phyloP scores from a whole-genome alignment of 352 stramenopile species.

The Globisporangium abappressorium region DNA sequence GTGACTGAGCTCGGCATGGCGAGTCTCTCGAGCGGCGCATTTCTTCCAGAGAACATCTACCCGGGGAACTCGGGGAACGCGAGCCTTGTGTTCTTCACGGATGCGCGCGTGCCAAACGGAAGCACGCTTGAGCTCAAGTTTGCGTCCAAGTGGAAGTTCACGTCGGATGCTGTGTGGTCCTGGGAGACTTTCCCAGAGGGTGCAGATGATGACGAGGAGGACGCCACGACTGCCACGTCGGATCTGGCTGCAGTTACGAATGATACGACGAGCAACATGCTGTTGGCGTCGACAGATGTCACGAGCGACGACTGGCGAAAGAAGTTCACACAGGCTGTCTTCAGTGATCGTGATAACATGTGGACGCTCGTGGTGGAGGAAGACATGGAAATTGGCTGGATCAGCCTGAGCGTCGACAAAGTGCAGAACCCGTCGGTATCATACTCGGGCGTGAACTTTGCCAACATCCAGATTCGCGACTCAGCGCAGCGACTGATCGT shows the following conservation, averaged over 20 bases:
- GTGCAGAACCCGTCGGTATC: conserved; percentile 74
- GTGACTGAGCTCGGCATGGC: conserved; percentile 42
- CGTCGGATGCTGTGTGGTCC: conserved; percentile 39
- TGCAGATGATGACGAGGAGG: conserved; percentile 2
- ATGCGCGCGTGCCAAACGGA: conserved; percentile 44
- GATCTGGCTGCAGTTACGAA: background rate
- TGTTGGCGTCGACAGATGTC: background rate
- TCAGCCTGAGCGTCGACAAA: conserved; percentile 56
- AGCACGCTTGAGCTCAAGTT: conserved; percentile 65
- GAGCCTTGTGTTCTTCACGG: conserved; percentile 73
- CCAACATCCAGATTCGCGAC: conserved; percentile 54
- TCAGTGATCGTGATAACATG: conserved; percentile 14
- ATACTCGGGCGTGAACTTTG: conserved; percentile 69
- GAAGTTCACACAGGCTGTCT: conserved; percentile 10
- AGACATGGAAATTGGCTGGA: conserved; percentile 63
- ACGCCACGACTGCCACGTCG: background rate
- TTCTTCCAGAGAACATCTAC: conserved; percentile 83
- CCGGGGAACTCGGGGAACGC: conserved; percentile 77
- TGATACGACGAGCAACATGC: background rate
- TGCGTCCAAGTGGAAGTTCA: conserved; percentile 60
- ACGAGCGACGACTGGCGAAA: conserved; percentile 2
- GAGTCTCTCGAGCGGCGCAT: conserved; percentile 63
- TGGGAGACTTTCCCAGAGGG: conserved; percentile 38
- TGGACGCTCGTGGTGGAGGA: conserved; percentile 59
- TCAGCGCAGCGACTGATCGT: conserved; percentile 51